Conservation (phyloP, 257 asterid species). For the Linaria vulgaris region DNA sequence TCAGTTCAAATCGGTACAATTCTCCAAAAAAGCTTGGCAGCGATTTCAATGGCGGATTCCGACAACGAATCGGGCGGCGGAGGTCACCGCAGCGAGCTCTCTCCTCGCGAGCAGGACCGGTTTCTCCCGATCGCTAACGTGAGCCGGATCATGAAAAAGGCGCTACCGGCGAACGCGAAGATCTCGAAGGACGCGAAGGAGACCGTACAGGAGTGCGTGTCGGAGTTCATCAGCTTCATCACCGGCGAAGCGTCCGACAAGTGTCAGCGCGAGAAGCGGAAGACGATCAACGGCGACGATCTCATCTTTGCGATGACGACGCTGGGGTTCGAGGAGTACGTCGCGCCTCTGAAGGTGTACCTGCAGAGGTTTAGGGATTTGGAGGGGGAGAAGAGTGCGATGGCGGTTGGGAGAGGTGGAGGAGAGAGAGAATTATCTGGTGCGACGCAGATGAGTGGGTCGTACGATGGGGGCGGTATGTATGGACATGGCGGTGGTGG, state of each 20-base stretch:
- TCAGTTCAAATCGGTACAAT: not conserved
- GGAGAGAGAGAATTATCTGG: slow-evolving; percentile 19
- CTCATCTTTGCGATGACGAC: slow-evolving; percentile 74
- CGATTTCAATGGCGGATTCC: slow-evolving; percentile 63
- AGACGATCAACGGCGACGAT: slow-evolving; percentile 71
- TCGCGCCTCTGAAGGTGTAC: slow-evolving; percentile 55
- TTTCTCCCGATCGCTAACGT: slow-evolving; percentile 75
- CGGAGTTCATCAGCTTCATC: slow-evolving; percentile 71
- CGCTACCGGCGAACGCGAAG: slow-evolving; percentile 68
- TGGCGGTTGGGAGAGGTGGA: slow-evolving; percentile 47
- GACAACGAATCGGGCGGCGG: slow-evolving; percentile 91
- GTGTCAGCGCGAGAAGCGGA: slow-evolving; percentile 67
- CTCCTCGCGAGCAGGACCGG: slow-evolving; percentile 61
- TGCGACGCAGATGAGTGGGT: slow-evolving; percentile 15
- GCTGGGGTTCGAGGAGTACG: slow-evolving; percentile 67
- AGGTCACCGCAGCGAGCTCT: slow-evolving; percentile 49
- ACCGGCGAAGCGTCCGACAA: slow-evolving; percentile 76
- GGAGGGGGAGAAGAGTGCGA: slow-evolving; percentile 62
- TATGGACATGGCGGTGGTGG: slow-evolving; percentile 26
- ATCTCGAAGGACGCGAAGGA: slow-evolving; percentile 72
- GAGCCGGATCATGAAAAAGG: slow-evolving; percentile 64
- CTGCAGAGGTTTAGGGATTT: slow-evolving; percentile 63
- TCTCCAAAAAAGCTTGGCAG: not conserved
- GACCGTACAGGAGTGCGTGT: slow-evolving; percentile 70
- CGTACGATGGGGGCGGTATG: slow-evolving; percentile 36